Evolutionary conservation across 2,329 filamentous ascomycete species (phyloP).

Genomic region (Trichoderma aggressivum): DNA sequence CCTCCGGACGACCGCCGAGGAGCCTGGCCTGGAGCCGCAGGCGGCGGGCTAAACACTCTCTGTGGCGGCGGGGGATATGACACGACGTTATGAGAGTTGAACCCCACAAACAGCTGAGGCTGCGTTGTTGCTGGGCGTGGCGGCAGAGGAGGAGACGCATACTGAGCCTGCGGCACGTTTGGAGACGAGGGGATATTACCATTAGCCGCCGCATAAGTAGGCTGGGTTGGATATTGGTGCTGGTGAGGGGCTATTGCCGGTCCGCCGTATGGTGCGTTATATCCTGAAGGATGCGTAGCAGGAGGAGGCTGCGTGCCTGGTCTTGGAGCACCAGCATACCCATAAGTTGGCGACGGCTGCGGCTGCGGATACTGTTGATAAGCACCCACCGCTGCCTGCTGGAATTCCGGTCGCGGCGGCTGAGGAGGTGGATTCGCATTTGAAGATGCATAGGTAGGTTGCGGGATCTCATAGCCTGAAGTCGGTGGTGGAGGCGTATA

Average conservation of each 20-base stretch:
- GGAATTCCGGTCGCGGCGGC: constrained; percentile 16
- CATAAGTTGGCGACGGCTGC: constrained; percentile 15
- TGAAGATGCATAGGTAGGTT: constrained; percentile 20
- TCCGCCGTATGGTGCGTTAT: constrained; percentile 9
- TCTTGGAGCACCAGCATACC: not conserved
- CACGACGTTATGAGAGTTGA: constrained; percentile 24
- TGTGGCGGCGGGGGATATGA: constrained; percentile 34
- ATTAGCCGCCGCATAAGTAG: constrained; percentile 9
- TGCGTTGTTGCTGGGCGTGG: constrained; percentile 27
- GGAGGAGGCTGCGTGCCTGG: constrained; percentile 17
- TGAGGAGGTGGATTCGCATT: constrained; percentile 13
- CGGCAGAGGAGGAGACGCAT: constrained; percentile 28
- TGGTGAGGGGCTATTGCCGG: constrained; percentile 9
- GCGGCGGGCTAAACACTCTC: constrained; percentile 31
- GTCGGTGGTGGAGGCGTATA: constrained; percentile 7
- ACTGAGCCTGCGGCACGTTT: not conserved
- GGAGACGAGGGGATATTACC: not conserved
- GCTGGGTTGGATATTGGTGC: constrained; percentile 19
- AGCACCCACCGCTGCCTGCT: constrained; percentile 3
- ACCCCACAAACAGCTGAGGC: constrained; percentile 23
- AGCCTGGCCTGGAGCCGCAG: constrained; percentile 11
- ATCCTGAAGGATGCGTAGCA: constrained; percentile 5
- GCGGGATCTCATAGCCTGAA: constrained; percentile 10
- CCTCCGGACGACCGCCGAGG: constrained; percentile 22
- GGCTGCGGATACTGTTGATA: constrained; percentile 7